phyloP scores from a whole-genome alignment of 345 rosid species.

The Populus deltoides region DNA sequence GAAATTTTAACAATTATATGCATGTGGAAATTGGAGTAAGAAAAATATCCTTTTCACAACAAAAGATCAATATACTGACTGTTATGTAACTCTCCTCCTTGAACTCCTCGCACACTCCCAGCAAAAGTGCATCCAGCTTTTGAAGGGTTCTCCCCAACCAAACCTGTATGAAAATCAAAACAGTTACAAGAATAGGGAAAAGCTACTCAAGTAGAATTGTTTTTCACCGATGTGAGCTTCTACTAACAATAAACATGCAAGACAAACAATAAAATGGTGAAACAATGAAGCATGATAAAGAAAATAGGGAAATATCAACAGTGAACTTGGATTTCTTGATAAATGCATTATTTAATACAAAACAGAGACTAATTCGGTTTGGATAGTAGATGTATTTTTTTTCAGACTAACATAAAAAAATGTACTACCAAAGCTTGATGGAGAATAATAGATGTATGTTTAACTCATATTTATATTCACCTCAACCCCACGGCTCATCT shows the following conservation, averaged over 20 bases:
- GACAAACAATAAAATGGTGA: not conserved
- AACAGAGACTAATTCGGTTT: not conserved
- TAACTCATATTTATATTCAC: conserved; percentile 36
- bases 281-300: conserved; percentile 3
- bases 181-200: conserved; percentile 16
- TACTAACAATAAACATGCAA: conserved; percentile 8
- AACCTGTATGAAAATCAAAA: conserved; percentile 51
- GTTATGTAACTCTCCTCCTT: conserved; percentile 79
- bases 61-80: conserved; percentile 51
- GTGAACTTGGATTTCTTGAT: not conserved
- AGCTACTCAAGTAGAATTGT: conserved; percentile 9
- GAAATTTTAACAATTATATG: not conserved
- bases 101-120: conserved; percentile 95
- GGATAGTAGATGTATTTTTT: not conserved
- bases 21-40: not conserved
- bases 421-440: not conserved
- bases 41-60: not conserved
- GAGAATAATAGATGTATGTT: not conserved
- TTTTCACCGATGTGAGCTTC: conserved; percentile 1
- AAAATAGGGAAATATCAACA: not conserved
- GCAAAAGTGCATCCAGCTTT: conserved; percentile 83
- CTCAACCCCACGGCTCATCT: conserved; percentile 98
- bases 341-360: not conserved
- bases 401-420: not conserved
- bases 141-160: conserved; percentile 98